Conservation (phyloP, 2,329 filamentous ascomycete species). For the Sporothrix globosa region DNA sequence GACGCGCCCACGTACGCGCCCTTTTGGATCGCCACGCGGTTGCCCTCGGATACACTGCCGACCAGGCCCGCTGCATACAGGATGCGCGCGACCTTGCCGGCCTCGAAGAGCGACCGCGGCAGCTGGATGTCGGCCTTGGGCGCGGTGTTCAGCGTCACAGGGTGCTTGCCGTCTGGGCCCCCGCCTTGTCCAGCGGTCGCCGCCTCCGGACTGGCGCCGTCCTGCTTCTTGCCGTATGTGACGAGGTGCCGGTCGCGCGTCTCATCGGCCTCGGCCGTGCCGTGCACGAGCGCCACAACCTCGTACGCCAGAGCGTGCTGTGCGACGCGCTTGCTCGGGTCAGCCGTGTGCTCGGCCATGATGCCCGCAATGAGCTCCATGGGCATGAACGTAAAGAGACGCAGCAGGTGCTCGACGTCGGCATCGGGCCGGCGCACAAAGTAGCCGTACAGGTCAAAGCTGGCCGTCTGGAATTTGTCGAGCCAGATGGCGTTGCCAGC, state of each 20-base stretch:
- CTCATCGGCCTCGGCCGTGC: conserved; percentile 62
- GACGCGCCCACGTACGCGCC: conserved; percentile 65
- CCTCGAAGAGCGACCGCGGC: conserved; percentile 58
- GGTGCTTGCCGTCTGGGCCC: conserved; percentile 29
- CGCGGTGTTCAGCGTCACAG: conserved; percentile 50
- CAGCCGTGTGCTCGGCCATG: conserved; percentile 67
- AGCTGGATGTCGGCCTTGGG: conserved; percentile 61
- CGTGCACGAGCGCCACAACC: conserved; percentile 79
- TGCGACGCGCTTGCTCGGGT: conserved; percentile 73
- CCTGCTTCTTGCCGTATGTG: conserved; percentile 47
- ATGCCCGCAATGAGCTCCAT: conserved; percentile 65
- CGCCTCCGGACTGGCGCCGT: conserved; percentile 23
- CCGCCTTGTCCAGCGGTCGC: conserved; percentile 27
- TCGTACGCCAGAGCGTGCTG: conserved; percentile 85
- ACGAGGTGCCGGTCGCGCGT: conserved; percentile 61
- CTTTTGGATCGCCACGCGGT: conserved; percentile 58
- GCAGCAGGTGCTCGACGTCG: conserved; percentile 79
- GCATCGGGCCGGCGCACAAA: conserved; percentile 81
- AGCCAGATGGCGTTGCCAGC: conserved; percentile 95
- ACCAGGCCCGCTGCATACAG: conserved; percentile 64
- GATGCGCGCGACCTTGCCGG: conserved; percentile 61
- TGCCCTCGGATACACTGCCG: conserved; percentile 58
- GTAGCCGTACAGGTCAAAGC: conserved; percentile 89
- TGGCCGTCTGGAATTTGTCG: conserved; percentile 75
- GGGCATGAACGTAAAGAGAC: conserved; percentile 88